Percentiles rank a stretch among this genome's conserved stretches.
These are phyloP conservation scores for Botryosphaeria agaves DNA, from an alignment of 2,329 filamentous ascomycete species.

Conservation along the genomic window DNA sequence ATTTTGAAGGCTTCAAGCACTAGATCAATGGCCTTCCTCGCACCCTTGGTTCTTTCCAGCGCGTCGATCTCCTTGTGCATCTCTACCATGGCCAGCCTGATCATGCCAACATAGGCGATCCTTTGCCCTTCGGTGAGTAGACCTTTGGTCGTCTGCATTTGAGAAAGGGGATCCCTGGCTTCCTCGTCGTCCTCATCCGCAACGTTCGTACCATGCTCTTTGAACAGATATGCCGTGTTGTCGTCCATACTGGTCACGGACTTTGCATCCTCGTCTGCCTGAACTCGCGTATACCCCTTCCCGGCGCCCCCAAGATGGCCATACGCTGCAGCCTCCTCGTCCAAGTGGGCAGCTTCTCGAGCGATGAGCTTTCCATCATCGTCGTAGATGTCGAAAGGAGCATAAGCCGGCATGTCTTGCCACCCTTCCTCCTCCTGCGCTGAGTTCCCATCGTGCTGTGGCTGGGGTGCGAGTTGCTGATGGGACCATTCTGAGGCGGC, in stretches of 20 bases:
- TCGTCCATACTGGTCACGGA: constrained; percentile 95
- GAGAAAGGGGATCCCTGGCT: constrained; percentile 60
- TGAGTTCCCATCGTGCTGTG: constrained; percentile 32
- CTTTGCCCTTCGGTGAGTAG: constrained; percentile 88
- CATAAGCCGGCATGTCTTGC: constrained; percentile 90
- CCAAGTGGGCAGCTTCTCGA: constrained; percentile 52
- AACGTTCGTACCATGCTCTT: constrained; percentile 39
- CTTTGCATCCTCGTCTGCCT: constrained; percentile 84
- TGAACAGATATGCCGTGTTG: constrained; percentile 91
- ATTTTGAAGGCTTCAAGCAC: constrained; percentile 70
- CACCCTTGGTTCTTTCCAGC: constrained; percentile 43
- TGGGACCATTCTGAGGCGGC: constrained; percentile 76
- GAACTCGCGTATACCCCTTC: constrained; percentile 89
- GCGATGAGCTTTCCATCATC: constrained; percentile 82
- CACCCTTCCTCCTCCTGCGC: constrained; percentile 53
- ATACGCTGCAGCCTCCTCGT: constrained; percentile 55
- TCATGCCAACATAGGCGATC: constrained; percentile 88
- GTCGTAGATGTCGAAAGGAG: constrained; percentile 87
- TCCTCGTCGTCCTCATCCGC: constrained; percentile 59
- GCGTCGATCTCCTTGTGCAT: constrained; percentile 55
- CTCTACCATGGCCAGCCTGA: constrained; percentile 59
- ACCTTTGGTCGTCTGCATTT: constrained; percentile 92
- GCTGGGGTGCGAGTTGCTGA: constrained; percentile 49
- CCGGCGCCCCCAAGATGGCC: constrained; percentile 70
- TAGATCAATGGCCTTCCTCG: constrained; percentile 54